Percentiles rank a stretch among this genome's conserved stretches.
phyloP scores from a whole-genome alignment of 2,329 filamentous ascomycete genomes.

The Xylariaceae sp. region DNA sequence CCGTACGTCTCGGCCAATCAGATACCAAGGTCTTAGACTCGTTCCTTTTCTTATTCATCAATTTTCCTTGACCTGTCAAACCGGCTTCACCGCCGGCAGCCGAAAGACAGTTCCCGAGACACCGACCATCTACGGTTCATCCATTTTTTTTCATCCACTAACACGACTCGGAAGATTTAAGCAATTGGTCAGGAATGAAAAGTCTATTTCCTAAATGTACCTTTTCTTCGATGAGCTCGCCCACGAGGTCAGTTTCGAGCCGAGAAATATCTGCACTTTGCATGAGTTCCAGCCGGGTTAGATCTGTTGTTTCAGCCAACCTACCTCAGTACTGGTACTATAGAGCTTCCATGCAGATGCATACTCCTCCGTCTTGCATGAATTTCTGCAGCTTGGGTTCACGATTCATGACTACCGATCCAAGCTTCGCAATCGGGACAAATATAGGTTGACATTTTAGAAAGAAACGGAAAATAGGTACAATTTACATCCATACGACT shows the following conservation, averaged over 20 bases:
- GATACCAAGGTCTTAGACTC: neutral
- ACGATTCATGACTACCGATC: constrained; percentile 18
- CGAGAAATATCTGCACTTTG: neutral
- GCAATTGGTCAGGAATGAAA: neutral
- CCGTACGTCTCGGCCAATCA: no score
- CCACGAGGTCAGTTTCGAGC: no score
- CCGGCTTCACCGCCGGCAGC: neutral
- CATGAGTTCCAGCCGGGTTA: constrained; percentile 1
- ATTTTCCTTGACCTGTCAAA: neutral
- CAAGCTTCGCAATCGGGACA: constrained; percentile 18
- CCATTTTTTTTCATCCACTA: no score
- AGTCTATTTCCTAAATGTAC: neutral
- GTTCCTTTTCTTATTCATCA: neutral
- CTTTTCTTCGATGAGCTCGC: neutral
- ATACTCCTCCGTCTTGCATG: constrained; percentile 4
- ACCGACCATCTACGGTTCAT: neutral
- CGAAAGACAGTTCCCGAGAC: neutral
- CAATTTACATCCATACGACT: neutral
- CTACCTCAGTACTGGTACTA: constrained; percentile 7
- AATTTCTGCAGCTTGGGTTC: constrained; percentile 12
- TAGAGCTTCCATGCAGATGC: neutral
- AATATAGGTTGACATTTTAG: constrained; percentile 7
- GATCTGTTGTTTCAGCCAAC: neutral
- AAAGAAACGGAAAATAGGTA: neutral
- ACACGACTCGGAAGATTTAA: neutral